Evolutionary conservation across 495 filamentous ascomycete species (phyloP).

Genomic region (Tricharina praecox): DNA sequence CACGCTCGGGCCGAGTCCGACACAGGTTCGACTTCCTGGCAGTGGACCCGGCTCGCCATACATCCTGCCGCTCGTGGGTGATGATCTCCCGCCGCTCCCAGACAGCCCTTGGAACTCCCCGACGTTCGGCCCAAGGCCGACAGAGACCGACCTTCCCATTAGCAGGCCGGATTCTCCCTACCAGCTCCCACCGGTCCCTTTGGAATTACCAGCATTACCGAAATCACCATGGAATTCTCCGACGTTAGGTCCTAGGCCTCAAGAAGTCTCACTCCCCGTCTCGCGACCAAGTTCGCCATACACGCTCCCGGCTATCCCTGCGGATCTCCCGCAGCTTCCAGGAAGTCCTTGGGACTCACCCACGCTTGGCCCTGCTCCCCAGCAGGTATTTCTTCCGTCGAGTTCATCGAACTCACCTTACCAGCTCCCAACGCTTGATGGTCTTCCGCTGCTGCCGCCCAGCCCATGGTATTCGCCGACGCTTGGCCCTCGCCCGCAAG

Average conservation of each 20-base stretch:
- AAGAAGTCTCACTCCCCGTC: not conserved
- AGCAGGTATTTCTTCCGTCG: constrained; percentile 2
- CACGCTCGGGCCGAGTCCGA: constrained; percentile 2
- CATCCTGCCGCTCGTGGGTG: not conserved
- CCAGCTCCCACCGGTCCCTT: not conserved
- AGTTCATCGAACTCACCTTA: constrained; percentile 8
- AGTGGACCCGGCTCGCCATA: constrained; percentile 11
- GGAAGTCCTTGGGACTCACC: constrained; percentile 1
- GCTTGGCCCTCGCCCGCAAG: not conserved
- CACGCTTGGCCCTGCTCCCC: not conserved
- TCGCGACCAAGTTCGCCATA: constrained; percentile 4
- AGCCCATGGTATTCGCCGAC: constrained; percentile 7
- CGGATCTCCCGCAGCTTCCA: not conserved
- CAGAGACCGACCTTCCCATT: not conserved
- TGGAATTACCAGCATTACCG: constrained; percentile 1
- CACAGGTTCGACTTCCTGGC: not conserved
- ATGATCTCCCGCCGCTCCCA: not conserved
- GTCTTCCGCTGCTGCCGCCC: not conserved
- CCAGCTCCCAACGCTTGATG: not conserved
- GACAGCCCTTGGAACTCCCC: not conserved
- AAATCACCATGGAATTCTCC: constrained; percentile 2
- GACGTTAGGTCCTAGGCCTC: not conserved
- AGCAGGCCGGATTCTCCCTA: constrained; percentile 4
- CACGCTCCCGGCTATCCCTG: not conserved
- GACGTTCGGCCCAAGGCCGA: constrained; percentile 2